Evolutionary conservation across 331 rosid genomes (phyloP).

Genomic region (Stylosanthes scabra): DNA sequence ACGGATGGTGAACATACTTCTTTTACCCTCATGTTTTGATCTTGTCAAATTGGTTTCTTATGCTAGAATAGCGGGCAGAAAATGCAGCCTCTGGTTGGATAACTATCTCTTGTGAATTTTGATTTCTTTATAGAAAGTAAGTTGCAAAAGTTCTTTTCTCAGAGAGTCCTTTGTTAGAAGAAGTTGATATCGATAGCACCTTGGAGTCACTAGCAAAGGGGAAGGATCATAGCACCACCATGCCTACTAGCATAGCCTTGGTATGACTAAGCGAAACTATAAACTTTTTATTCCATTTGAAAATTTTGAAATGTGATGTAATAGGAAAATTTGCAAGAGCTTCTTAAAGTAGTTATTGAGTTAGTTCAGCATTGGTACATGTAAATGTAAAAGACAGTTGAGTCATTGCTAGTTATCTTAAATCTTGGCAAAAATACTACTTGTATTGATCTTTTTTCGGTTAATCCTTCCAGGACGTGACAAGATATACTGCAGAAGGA

Average conservation of each 20-base stretch:
- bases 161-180: slow-evolving; percentile 61
- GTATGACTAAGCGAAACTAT: slow-evolving; percentile 44
- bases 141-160: slow-evolving; percentile 44
- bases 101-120: slow-evolving; percentile 10
- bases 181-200: slow-evolving; percentile 62
- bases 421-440: slow-evolving; percentile 20
- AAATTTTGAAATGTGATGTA: background rate
- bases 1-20: slow-evolving; percentile 49
- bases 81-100: slow-evolving; percentile 2
- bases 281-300: slow-evolving; percentile 2
- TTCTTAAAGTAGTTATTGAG: background rate
- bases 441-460: slow-evolving; percentile 22
- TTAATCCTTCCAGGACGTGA: slow-evolving; percentile 53
- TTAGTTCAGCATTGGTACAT: background rate
- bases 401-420: background rate
- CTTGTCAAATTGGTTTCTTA: slow-evolving; percentile 21
- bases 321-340: background rate
- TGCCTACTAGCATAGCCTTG: slow-evolving; percentile 69
- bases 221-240: slow-evolving; percentile 51
- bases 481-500: slow-evolving; percentile 73
- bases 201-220: slow-evolving; percentile 51
- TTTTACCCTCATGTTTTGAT: background rate
- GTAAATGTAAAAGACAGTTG: background rate
- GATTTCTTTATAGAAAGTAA: slow-evolving; percentile 33
- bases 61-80: slow-evolving; percentile 15